Evolutionary conservation across 371 early-diverging fungal species (phyloP).

Genomic region (Mucor racemosus): DNA sequence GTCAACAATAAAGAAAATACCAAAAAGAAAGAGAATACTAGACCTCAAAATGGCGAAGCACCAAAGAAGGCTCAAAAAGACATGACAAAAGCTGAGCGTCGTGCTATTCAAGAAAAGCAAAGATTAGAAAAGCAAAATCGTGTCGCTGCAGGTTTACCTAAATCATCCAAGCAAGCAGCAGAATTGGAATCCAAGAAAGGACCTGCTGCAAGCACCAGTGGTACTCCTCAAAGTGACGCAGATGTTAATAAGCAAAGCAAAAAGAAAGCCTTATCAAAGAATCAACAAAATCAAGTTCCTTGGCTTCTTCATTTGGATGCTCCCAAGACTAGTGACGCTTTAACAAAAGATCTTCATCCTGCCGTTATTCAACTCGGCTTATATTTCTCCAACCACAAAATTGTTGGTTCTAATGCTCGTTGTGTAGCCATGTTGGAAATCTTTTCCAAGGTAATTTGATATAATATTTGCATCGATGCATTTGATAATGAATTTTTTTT

Average conservation of each 20-base stretch:
- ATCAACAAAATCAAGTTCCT: constrained; percentile 62
- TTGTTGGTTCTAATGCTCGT: constrained; percentile 91
- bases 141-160: constrained; percentile 52
- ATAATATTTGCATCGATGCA: neutral
- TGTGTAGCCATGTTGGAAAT: constrained; percentile 85
- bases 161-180: constrained; percentile 26
- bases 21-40: constrained; percentile 20
- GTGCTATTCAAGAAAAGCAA: constrained; percentile 81
- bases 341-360: constrained; percentile 81
- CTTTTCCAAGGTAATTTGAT: constrained; percentile 74
- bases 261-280: constrained; percentile 41
- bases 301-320: constrained; percentile 72
- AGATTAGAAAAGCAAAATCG: constrained; percentile 74
- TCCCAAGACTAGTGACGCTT: constrained; percentile 57
- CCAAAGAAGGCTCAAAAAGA: constrained; percentile 64
- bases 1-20: constrained; percentile 15
- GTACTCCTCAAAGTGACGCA: constrained; percentile 18
- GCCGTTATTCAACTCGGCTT: constrained; percentile 85
- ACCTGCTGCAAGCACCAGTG: constrained; percentile 22
- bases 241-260: constrained; percentile 36
- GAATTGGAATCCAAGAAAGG: constrained; percentile 24
- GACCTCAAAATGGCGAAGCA: constrained; percentile 23
- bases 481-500: neutral
- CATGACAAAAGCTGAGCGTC: constrained; percentile 91
- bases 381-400: constrained; percentile 83